These are phyloP conservation scores for Arbutus unedo DNA, from an alignment of 148 eudicot genomes.

Conservation along the genomic window DNA sequence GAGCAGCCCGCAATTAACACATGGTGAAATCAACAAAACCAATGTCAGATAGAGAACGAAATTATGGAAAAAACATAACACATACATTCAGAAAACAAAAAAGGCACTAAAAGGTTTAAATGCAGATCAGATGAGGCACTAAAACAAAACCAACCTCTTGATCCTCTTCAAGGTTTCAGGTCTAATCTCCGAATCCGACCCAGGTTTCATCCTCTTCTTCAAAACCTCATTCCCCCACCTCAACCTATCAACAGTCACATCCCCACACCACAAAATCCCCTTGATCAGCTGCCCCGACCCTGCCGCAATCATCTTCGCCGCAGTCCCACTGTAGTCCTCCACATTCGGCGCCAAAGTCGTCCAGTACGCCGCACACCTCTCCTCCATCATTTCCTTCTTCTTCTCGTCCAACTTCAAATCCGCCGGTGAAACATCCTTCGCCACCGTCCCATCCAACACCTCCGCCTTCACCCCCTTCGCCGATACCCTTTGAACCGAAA, in stretches of 20 bases:
- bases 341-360: constrained; percentile 95
- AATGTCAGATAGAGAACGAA: not conserved
- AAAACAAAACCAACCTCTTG: constrained; percentile 46
- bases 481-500: constrained; percentile 55
- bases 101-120: not conserved
- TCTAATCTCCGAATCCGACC: constrained; percentile 46
- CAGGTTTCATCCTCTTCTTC: constrained; percentile 56
- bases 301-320: constrained; percentile 65
- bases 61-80: not conserved
- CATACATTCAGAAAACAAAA: not conserved
- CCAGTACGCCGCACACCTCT: constrained; percentile 83
- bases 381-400: constrained; percentile 66
- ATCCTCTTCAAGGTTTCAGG: constrained; percentile 66
- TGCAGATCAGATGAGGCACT: not conserved
- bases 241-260: constrained; percentile 80
- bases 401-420: constrained; percentile 43
- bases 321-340: constrained; percentile 80
- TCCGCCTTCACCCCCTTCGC: constrained; percentile 32
- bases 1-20: too few relatives aligned
- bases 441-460: constrained; percentile 42
- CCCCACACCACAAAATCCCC: constrained; percentile 98
- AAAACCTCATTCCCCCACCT: constrained; percentile 80
- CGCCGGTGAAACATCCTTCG: constrained; percentile 46
- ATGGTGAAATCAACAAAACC: not conserved
- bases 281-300: constrained; percentile 89